A percentile compares a stretch with the other conserved stretches of the same genome.
These are phyloP conservation scores for Schizosaccharomyces cryophilus DNA, from an alignment of 805 yeast species.

Conservation along the genomic window DNA sequence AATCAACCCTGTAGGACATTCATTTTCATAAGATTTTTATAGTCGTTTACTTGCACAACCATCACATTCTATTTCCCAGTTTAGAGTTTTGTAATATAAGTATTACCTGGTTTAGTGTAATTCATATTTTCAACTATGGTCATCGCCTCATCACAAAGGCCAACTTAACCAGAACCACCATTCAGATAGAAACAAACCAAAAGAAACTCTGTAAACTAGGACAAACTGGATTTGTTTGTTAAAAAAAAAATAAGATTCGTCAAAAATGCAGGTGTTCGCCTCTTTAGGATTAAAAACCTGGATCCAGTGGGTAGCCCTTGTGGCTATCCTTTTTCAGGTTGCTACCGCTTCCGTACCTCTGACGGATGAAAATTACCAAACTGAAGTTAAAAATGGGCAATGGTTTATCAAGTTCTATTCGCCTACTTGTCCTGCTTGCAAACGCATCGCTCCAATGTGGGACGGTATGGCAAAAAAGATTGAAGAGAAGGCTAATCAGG, in stretches of 20 bases:
- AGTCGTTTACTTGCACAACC: no score
- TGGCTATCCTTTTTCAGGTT: neutral
- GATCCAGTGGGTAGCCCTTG: neutral
- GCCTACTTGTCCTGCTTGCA: conserved; percentile 75
- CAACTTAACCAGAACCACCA: no score
- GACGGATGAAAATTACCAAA: neutral
- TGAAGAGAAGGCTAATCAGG: conserved; percentile 21
- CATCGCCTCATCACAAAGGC: no score
- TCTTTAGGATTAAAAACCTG: neutral
- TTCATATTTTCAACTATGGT: no score
- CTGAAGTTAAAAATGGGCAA: conserved; percentile 18
- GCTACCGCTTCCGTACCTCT: neutral
- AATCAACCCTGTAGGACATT: no score
- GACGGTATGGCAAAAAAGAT: conserved; percentile 31
- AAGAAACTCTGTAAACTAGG: no score
- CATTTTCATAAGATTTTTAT: no score
- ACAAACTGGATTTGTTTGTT: no score
- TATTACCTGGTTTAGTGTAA: no score
- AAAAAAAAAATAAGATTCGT: neutral
- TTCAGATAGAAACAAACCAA: no score
- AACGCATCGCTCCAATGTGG: conserved; percentile 62
- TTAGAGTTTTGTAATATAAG: no score
- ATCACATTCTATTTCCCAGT: no score
- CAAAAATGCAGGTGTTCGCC: neutral
- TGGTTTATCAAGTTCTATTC: conserved; percentile 74